A percentile compares a stretch with the other conserved stretches of the same genome.
Evolutionary conservation across 23 red algal species (phyloP).

Genomic region (Chondrus crispus): DNA sequence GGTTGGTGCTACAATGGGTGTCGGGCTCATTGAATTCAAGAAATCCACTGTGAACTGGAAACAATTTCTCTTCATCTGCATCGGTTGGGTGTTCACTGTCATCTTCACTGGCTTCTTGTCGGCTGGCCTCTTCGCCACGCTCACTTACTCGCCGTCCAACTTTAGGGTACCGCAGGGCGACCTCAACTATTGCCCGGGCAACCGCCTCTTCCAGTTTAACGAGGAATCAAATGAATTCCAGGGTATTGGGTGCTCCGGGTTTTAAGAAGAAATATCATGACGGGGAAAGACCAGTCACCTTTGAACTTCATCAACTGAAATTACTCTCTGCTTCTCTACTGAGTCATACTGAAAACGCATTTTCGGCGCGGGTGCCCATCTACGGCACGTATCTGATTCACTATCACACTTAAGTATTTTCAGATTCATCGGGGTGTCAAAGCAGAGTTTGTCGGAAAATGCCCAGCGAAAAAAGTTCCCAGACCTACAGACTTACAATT

Average conservation of each 20-base stretch:
- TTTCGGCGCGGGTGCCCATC: too few relatives aligned
- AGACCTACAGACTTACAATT: too few relatives aligned
- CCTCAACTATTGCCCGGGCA: slow-evolving; percentile 15
- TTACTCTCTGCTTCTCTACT: too few relatives aligned
- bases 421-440: too few relatives aligned
- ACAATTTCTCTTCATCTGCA: slow-evolving; percentile 56
- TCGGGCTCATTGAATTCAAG: slow-evolving; percentile 52
- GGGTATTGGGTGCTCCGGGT: slow-evolving; percentile 22
- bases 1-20: slow-evolving; percentile 70
- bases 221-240: neutral
- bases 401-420: too few relatives aligned
- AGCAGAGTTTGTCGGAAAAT: too few relatives aligned
- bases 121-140: slow-evolving; percentile 10
- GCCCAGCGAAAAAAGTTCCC: too few relatives aligned
- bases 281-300: too few relatives aligned
- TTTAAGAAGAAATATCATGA: neutral
- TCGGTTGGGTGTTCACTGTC: slow-evolving; percentile 58
- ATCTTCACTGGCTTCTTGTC: slow-evolving; percentile 29
- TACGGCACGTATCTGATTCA: too few relatives aligned
- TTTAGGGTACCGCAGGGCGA: slow-evolving; percentile 1
- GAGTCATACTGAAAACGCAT: too few relatives aligned
- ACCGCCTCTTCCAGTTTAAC: slow-evolving; percentile 30
- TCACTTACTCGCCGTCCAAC: neutral
- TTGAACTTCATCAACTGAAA: too few relatives aligned
- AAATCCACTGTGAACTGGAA: slow-evolving; percentile 62